These are phyloP conservation scores for Yamadazyma kitorensis DNA, from an alignment of 805 yeast species.

Conservation along the genomic window DNA sequence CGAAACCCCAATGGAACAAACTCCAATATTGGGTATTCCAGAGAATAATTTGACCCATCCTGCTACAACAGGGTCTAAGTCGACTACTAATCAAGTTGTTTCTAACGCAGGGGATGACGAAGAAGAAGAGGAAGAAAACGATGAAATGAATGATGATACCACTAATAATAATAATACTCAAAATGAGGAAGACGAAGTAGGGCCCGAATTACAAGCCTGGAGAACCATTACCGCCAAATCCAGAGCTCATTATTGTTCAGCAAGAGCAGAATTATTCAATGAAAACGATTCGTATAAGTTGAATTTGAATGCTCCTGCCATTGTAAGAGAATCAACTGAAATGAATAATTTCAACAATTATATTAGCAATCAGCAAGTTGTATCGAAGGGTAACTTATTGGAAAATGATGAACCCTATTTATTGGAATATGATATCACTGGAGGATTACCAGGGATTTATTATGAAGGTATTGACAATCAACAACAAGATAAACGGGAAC, in stretches of 20 bases:
- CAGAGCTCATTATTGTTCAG: conserved; percentile 69
- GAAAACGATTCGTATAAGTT: conserved; percentile 46
- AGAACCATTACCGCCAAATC: conserved; percentile 75
- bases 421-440: conserved; percentile 80
- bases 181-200: conserved; percentile 63
- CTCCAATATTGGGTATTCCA: conserved; percentile 2
- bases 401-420: conserved; percentile 64
- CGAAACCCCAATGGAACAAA: conserved; percentile 6
- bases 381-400: conserved; percentile 42
- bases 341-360: conserved; percentile 62
- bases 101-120: conserved; percentile 19
- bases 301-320: conserved; percentile 67
- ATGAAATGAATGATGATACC: conserved; percentile 45
- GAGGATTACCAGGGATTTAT: conserved; percentile 69
- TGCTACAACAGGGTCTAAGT: conserved; percentile 13
- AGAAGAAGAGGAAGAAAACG: conserved; percentile 27
- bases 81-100: conserved; percentile 11
- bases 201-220: conserved; percentile 81
- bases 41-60: conserved; percentile 5
- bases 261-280: conserved; percentile 63
- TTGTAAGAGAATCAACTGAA: conserved; percentile 58
- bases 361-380: conserved; percentile 35
- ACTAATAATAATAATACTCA: conserved; percentile 39
- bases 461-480: conserved; percentile 50
- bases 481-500: conserved; percentile 39